Evolutionary conservation across 1,284 basidiomycete species (phyloP).

Genomic region (Heterobasidion irregulare): DNA sequence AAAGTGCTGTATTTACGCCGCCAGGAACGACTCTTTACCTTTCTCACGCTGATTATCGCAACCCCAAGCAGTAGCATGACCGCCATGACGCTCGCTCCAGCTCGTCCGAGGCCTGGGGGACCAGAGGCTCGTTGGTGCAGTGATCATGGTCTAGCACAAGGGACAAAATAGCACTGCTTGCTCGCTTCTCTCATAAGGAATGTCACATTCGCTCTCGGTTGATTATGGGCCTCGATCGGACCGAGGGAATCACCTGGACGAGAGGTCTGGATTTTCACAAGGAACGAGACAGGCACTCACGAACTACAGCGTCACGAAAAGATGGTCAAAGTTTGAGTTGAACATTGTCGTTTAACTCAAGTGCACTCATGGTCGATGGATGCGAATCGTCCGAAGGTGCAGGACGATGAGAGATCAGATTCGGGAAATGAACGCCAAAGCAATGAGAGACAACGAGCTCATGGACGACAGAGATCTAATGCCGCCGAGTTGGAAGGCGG

Average conservation of each 20-base stretch:
- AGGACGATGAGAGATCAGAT: neutral
- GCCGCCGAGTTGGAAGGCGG: neutral
- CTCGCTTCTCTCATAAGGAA: no score
- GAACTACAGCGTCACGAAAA: no score
- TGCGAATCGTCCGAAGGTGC: neutral
- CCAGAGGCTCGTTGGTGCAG: neutral
- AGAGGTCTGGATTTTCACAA: neutral
- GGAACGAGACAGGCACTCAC: neutral
- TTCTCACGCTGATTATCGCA: constrained; percentile 16
- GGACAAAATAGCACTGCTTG: no score
- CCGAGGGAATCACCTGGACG: neutral
- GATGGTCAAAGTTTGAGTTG: no score
- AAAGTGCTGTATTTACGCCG: constrained; percentile 7
- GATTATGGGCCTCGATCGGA: neutral
- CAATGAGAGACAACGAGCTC: neutral
- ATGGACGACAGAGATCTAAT: neutral
- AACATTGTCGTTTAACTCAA: neutral
- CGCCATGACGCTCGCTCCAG: neutral
- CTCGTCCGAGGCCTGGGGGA: neutral
- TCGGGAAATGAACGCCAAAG: neutral
- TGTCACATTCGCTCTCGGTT: neutral
- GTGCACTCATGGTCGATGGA: neutral
- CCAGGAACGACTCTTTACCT: constrained; percentile 1
- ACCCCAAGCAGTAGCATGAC: neutral
- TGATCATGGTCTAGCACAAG: no score